Base-by-base conservation (phyloP, 192 early-diverging fungal genomes). In the Pilaira anomala region DNA sequence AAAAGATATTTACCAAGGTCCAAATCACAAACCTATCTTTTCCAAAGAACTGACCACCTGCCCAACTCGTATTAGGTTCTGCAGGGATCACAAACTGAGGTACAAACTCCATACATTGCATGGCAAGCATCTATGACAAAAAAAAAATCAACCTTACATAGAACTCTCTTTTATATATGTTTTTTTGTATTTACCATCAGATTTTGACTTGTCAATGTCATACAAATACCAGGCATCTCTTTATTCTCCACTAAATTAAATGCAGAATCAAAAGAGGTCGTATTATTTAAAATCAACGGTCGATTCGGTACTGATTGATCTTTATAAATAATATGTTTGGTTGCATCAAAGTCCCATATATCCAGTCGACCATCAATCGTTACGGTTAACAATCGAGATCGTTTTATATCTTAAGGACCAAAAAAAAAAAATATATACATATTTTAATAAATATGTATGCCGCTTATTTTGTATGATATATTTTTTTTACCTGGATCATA, bases 271-370 rank as follows among this genome's bases (percentile, higher is more conserved):
- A 49, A 61, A 2, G 29, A 25, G 25, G 49, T 45, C 13, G 39
- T 50, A 12, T 33, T 62, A 24, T 60, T 53, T 24, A 29, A 39
- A 19, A 58, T 22, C 22, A 57, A 25, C 2, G 63, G 56, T 49
- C 63, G 19, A 46, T 63, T 36, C 1, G 36, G 21, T 19, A 68
- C 66, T 7, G 62, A 48, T 14, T 80, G 69, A n/a, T 74, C 68
- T 51, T 80, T 84, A 16, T 64, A 67, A 3, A 84, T 57, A 6
- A 73, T 68, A 13, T 77, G 57, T 7, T 69, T 82, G 14, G 53
- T 52, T 11, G 71, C 68, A 40, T 85, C 79, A 45, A 85, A 81
- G 22, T 76, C 56, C 83, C 83, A 85, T 24, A 81, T 53, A 33
- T 77, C 74, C 3, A 85, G 30, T 40, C 73, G 70, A 42, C 78